Evolutionary conservation across 495 filamentous ascomycete species (phyloP).

Genomic region (Delitschia confertaspora): DNA sequence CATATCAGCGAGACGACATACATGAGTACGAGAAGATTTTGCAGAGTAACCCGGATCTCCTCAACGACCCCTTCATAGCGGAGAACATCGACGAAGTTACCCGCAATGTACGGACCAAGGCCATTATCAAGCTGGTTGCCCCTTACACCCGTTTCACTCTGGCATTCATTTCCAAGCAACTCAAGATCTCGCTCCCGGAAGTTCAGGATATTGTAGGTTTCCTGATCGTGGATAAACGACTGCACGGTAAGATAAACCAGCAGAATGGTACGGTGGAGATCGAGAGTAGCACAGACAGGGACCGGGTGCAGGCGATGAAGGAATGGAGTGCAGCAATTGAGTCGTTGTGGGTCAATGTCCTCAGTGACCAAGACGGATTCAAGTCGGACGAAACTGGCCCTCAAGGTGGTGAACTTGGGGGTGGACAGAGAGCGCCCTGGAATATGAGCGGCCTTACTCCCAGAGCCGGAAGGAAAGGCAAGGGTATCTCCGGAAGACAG

Average conservation of each 20-base stretch:
- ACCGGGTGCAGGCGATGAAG: slow-evolving; percentile 62
- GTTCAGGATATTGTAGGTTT: slow-evolving; percentile 90
- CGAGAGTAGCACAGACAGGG: slow-evolving; percentile 61
- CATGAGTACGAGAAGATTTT: slow-evolving; percentile 81
- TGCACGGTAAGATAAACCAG: slow-evolving; percentile 85
- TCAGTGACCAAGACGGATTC: slow-evolving; percentile 38
- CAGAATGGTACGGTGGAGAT: slow-evolving; percentile 74
- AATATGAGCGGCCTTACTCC: slow-evolving; percentile 11
- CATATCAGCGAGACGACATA: slow-evolving; percentile 93
- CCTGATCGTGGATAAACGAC: slow-evolving; percentile 79
- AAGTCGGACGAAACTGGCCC: slow-evolving; percentile 33
- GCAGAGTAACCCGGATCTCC: slow-evolving; percentile 77
- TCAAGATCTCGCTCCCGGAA: slow-evolving; percentile 74
- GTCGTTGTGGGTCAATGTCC: slow-evolving; percentile 35
- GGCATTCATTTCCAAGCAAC: slow-evolving; percentile 71
- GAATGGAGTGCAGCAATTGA: slow-evolving; percentile 63
- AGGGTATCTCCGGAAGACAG: slow-evolving; percentile 21
- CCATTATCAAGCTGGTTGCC: slow-evolving; percentile 83
- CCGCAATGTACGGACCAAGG: slow-evolving; percentile 95
- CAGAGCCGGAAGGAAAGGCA: slow-evolving; percentile 23
- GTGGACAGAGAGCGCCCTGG: slow-evolving; percentile 11
- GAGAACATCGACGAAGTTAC: slow-evolving; percentile 99
- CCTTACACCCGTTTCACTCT: slow-evolving; percentile 90
- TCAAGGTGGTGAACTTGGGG: slow-evolving; percentile 5
- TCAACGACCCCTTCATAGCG: slow-evolving; percentile 90